phyloP scores from a whole-genome alignment of 345 rosid species.

The Gossypium turneri region DNA sequence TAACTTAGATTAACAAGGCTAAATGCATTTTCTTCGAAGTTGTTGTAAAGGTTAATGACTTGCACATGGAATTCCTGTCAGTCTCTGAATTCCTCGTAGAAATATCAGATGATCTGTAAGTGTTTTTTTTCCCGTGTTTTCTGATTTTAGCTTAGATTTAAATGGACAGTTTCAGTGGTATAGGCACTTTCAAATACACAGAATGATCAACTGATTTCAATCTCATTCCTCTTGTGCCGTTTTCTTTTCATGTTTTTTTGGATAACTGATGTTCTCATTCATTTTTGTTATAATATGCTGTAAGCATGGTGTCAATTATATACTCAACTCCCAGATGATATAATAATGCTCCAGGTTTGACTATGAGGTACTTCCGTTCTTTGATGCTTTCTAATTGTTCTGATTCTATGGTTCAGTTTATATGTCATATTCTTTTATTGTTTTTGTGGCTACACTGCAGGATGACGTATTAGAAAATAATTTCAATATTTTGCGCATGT shows the following conservation, averaged over 20 bases:
- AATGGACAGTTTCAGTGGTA: neutral
- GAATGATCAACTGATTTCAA: neutral
- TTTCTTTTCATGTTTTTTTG: neutral
- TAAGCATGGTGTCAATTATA: constrained; percentile 27
- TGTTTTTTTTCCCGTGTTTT: neutral
- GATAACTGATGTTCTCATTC: constrained; percentile 22
- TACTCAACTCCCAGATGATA: constrained; percentile 13
- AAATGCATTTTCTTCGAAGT: constrained; percentile 32
- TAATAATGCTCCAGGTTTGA: constrained; percentile 54
- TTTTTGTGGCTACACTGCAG: constrained; percentile 32
- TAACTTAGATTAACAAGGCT: constrained; percentile 4
- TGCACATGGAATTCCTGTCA: constrained; percentile 87
- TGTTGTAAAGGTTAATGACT: constrained; percentile 59
- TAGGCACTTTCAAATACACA: neutral
- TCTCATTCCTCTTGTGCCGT: neutral
- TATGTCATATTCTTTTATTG: constrained; percentile 10
- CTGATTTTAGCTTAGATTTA: neutral
- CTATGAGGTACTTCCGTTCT: constrained; percentile 55
- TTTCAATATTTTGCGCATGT: constrained; percentile 81
- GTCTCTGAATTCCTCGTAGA: constrained; percentile 82
- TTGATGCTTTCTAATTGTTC: neutral
- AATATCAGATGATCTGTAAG: constrained; percentile 76
- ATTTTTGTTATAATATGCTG: constrained; percentile 8
- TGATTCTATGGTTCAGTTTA: neutral
- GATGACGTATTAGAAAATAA: constrained; percentile 78